Conservation (phyloP, 1,284 basidiomycete species). For the Rhodotorula sp. region DNA sequence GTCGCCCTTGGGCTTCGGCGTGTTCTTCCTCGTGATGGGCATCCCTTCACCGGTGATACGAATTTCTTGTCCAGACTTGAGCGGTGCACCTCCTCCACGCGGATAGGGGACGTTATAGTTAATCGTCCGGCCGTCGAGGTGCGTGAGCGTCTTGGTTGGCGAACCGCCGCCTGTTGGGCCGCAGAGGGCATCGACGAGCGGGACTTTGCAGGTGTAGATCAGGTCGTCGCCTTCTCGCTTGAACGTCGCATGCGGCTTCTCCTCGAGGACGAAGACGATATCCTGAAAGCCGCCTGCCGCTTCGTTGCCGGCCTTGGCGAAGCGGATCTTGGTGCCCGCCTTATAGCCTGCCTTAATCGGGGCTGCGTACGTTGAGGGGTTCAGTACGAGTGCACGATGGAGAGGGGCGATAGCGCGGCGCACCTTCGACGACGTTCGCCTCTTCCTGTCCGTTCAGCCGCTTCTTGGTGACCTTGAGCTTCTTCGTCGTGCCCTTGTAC, state of each 20-base stretch:
- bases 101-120: constrained; percentile 63
- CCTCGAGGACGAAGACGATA: constrained; percentile 80
- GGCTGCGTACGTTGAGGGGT: constrained; percentile 46
- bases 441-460: constrained; percentile 70
- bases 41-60: constrained; percentile 71
- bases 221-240: constrained; percentile 79
- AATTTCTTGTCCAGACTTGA: constrained; percentile 76
- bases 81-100: constrained; percentile 42
- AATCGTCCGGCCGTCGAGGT: constrained; percentile 72
- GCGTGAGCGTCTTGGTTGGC: constrained; percentile 44
- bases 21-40: constrained; percentile 81
- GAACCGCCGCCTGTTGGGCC: constrained; percentile 47
- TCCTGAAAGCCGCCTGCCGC: constrained; percentile 66
- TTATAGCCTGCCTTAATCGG: constrained; percentile 70
- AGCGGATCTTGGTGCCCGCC: constrained; percentile 83
- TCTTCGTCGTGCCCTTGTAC: constrained; percentile 84
- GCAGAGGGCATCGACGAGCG: constrained; percentile 80
- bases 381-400: not conserved
- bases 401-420: not conserved
- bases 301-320: constrained; percentile 83
- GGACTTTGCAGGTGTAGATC: constrained; percentile 60
- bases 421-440: constrained; percentile 70
- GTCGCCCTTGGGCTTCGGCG: constrained; percentile 72
- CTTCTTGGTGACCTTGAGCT: constrained; percentile 79
- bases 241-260: constrained; percentile 73